Conservation (phyloP, 768 basidiomycete species). For the Mycena epipterygia region DNA sequence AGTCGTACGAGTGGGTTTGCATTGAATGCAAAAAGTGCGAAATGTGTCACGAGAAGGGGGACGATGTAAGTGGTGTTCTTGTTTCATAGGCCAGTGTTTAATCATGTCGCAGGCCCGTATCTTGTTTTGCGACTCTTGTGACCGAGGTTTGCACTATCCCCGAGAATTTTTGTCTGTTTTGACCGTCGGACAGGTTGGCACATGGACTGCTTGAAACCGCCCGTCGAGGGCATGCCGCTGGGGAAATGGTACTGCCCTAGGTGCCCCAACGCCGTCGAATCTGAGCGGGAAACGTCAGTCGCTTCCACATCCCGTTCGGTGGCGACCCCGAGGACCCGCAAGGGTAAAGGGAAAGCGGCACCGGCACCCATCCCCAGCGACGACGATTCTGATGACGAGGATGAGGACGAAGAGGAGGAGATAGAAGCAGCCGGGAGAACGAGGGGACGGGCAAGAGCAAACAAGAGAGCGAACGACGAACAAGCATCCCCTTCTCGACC, state of each 20-base stretch:
- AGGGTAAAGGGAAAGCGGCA: slow-evolving; percentile 49
- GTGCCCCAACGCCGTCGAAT: slow-evolving; percentile 56
- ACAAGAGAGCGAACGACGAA: slow-evolving; percentile 41
- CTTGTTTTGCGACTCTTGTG: slow-evolving; percentile 94
- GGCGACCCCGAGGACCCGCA: slow-evolving; percentile 44
- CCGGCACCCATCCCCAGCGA: slow-evolving; percentile 41
- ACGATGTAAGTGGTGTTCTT: slow-evolving; percentile 78
- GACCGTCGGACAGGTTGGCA: slow-evolving; percentile 75
- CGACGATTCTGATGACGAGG: slow-evolving; percentile 52
- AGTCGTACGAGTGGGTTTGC: slow-evolving; percentile 88
- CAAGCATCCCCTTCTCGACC: slow-evolving; percentile 46
- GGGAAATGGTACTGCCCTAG: slow-evolving; percentile 84
- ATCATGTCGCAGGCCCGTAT: slow-evolving; percentile 71
- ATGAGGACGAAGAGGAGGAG: slow-evolving; percentile 48
- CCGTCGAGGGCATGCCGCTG: slow-evolving; percentile 76
- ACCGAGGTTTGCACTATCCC: slow-evolving; percentile 72
- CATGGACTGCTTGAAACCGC: slow-evolving; percentile 82
- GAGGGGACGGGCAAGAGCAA: slow-evolving; percentile 39
- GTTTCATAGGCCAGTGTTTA: slow-evolving; percentile 33
- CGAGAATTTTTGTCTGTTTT: slow-evolving; percentile 30
- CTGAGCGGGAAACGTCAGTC: slow-evolving; percentile 51
- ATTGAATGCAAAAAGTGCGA: slow-evolving; percentile 95
- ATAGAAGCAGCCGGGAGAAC: slow-evolving; percentile 36
- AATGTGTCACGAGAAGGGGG: slow-evolving; percentile 85
- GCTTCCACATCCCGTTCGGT: slow-evolving; percentile 56